Base-by-base conservation (phyloP, 768 basidiomycete species). In the Agaricus sinodeliciosus region DNA sequence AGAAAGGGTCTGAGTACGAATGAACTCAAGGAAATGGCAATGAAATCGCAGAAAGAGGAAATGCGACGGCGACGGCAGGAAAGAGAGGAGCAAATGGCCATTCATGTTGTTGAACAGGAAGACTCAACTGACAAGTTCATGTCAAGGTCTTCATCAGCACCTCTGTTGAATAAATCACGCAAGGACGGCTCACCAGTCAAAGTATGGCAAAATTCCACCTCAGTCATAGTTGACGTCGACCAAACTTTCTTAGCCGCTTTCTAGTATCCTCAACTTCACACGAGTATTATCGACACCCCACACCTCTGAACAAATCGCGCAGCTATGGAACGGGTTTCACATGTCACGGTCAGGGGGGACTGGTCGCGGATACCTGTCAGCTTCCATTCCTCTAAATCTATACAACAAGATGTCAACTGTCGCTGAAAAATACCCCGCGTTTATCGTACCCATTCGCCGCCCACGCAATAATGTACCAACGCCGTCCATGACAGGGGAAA, bases 311-410 rank as follows among this genome's bases (percentile, higher is more conserved):
- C 87, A 90, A 63, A 78, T 99, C 60, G 78, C 85, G 3, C 77
- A 84, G 0, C 75, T 97, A 0, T 98, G 95, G 95, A 89, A 82
- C 3, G 78, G 88, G 0, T 97, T 94, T 62, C 94, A 98, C 64
- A 77, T 81, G 12, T 82, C 87, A 3, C 83, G 89, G 27, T 86
- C 90, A 1, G 76, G 80, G 9, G 84, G 90, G 0, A 89, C 90
- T 0, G 87, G 89, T 13, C 83, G 87, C 34, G 90, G 90, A 9
- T 93, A 80, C 64, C 77, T 97, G 26, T 94, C 87, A 55, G 95
- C 95, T 2, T 73, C 84, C 5, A 76, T 96, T 15, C 86, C 94
- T 1, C 57, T 86, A 48, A 74, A 78, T 6, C 76, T 80, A 12
- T 96, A 97, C 69, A 62, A 74, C 15, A 76, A 78, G 58, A 89